Evolutionary conservation across 345 rosid species (phyloP), one percentile per base, ranked within the genome.

Genomic region (Aquilaria sinensis): DNA sequence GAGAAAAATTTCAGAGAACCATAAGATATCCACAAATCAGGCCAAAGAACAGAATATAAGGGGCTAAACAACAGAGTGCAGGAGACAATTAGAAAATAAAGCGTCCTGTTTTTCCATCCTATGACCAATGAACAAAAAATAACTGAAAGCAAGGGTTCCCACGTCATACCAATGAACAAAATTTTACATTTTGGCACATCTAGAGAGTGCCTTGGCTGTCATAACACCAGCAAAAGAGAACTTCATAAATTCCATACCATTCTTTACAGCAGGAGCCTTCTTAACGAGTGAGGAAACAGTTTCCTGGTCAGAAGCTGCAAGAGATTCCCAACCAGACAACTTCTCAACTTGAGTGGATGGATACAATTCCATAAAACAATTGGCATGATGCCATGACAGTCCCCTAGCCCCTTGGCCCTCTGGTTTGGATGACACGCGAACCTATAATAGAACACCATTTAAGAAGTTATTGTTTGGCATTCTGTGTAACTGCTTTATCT

Each of bases 341-440:
- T 83, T 90, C 58, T 85, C 84, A 72, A 80, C 74, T 67, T 78
- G 70, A 58, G 78, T 67, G 63, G 89, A 81, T 23, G 91, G 77
- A 62, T 75, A 62, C 73, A 68, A 72, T 10, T 80, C 80, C 65
- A 83, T 64, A 74, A 85, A 84, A 74, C 99, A 94, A 57, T 74
- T 81, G 23, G 88, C 95, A 70, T 90, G 97, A 66, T 94, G 83
- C 99, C 99, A 94, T 31, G 82, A 75, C 69, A 88, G 51, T 63
- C 87, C 91, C 80, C 61, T 94, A 56, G 79, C 66, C 67, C 83
- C 83, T 68, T 80, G 83, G 53, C 88, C 94, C 56, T 79, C 80
- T 67, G 92, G 79, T 75, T 88, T 93, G 49, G 83, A 67, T 54
- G 84, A 90, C 71, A 90, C 64, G 51, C 99, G 93, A 56, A 87